Conservation (phyloP, 305 asterid genomes). For the Fraxinus platypoda region DNA sequence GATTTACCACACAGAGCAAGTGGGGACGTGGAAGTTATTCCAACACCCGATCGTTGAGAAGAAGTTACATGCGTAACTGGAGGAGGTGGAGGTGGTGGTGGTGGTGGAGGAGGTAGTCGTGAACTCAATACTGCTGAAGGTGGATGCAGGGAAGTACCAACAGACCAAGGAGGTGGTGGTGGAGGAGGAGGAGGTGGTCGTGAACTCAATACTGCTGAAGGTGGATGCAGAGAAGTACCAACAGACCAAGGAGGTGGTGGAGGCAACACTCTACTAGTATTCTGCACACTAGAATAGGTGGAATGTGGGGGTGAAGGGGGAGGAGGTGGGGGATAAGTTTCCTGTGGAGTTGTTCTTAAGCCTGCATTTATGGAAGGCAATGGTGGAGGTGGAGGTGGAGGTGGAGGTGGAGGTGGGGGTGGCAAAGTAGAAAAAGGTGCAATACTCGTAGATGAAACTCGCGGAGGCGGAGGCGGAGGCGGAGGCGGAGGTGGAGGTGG, state of each 20-base stretch:
- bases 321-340: constrained; percentile 20
- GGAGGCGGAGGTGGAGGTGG: not conserved
- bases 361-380: constrained; percentile 20
- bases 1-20: not conserved
- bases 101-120: constrained; percentile 17
- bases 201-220: constrained; percentile 21
- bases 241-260: constrained; percentile 42
- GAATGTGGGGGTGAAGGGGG: constrained; percentile 13
- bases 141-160: constrained; percentile 9
- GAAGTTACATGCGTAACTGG: constrained; percentile 5
- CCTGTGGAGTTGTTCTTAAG: constrained; percentile 15
- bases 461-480: not conserved
- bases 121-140: constrained; percentile 23
- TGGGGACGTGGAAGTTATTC: constrained; percentile 12
- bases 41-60: not conserved
- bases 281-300: constrained; percentile 23
- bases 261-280: constrained; percentile 31
- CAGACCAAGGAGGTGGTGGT: constrained; percentile 41
- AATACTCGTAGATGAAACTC: not conserved
- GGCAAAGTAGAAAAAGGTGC: not conserved
- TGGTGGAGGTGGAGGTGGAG: constrained; percentile 14
- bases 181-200: constrained; percentile 16
- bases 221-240: constrained; percentile 10
- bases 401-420: not conserved
- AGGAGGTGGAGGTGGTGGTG: constrained; percentile 29